Base-by-base conservation (phyloP, 169 alveolate genomes). In the Besnoitia besnoiti region DNA sequence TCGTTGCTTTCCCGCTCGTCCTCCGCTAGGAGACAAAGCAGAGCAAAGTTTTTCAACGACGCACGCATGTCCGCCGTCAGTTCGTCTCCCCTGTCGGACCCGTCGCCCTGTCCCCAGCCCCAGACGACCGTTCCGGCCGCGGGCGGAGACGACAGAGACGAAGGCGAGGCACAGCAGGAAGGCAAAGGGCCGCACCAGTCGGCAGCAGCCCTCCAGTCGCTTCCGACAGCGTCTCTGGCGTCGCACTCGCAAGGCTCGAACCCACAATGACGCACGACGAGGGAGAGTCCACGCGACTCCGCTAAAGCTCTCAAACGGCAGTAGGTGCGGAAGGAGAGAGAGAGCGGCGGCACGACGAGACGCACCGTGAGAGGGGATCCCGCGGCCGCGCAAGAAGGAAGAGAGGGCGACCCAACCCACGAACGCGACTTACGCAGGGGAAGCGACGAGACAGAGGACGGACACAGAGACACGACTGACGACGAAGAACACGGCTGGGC, bases 271-370 rank as follows among this genome's bases (percentile, higher is more conserved):
- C 87, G 50, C 50, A 77, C 12, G 19, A 77, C 87, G 5, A 77
- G 87, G 39, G 61, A 59, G 21, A 40, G 16, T 10, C 87, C 87
- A 3, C 61, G 87, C 19, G 50, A 21, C 2, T 16, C 62, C 16
- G 47, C 33, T 19, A 35, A 21, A 27, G 62, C 37, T 1, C 47
- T 44, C 14, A 77, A 27, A 4, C 16, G 27, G n/a, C 40, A 30
- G 40, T 40, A 77, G 0, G n/a, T 24, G 35, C 40, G 21, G 50
- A 77, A 21, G 14, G 87, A 42, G 21, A 77, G 59, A 42, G 87
- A 19, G 21, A 77, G 59, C 7, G 87, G 87, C 35, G 87, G 87
- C 19, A 77, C 59, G 30, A 77, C 87, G 37, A 77, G 59, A 35
- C 87, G 40, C 40, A 77, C 24, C 42, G n/a, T 44, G 73, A 33